Evolutionary conservation across 2,329 filamentous ascomycete species (phyloP).

Genomic region (Fusarium sp.): DNA sequence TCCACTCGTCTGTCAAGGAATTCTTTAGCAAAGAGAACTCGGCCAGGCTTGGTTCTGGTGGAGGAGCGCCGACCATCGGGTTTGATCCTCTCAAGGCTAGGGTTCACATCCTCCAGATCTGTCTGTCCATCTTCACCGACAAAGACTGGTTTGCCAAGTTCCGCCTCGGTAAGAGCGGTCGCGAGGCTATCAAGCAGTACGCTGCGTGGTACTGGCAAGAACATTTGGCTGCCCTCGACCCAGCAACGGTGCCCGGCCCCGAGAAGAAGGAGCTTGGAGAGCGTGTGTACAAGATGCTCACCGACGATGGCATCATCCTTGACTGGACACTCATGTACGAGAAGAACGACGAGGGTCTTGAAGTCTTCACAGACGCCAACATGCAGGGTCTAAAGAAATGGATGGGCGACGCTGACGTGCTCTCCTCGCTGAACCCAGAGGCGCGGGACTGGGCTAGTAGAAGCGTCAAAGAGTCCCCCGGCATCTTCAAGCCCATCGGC

Average conservation of each 20-base stretch:
- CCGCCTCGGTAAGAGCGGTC: conserved; percentile 41
- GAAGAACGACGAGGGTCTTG: conserved; percentile 54
- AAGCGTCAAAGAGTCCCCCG: conserved; percentile 40
- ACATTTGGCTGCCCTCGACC: conserved; percentile 50
- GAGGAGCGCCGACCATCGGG: conserved; percentile 42
- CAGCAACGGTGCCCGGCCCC: conserved; percentile 32
- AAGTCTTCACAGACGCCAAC: conserved; percentile 53
- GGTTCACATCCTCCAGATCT: conserved; percentile 51
- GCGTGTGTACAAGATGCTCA: conserved; percentile 51
- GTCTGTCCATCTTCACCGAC: conserved; percentile 53
- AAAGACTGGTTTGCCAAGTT: conserved; percentile 43
- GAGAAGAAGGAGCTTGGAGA: conserved; percentile 49
- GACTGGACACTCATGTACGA: conserved; percentile 54
- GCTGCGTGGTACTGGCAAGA: conserved; percentile 58
- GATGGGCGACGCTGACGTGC: conserved; percentile 49
- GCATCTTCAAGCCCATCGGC: conserved; percentile 52
- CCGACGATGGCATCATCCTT: conserved; percentile 48
- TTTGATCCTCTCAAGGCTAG: conserved; percentile 49
- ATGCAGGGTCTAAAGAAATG: conserved; percentile 50
- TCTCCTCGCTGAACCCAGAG: conserved; percentile 44
- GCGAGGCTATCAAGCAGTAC: conserved; percentile 50
- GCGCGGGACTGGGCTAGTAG: conserved; percentile 46
- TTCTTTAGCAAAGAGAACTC: conserved; percentile 51
- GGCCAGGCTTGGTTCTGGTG: conserved; percentile 22
- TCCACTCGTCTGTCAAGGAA: conserved; percentile 52